Evolutionary conservation across 1,284 basidiomycete genomes (phyloP).

Genomic region (Ganoderma resinaceum): DNA sequence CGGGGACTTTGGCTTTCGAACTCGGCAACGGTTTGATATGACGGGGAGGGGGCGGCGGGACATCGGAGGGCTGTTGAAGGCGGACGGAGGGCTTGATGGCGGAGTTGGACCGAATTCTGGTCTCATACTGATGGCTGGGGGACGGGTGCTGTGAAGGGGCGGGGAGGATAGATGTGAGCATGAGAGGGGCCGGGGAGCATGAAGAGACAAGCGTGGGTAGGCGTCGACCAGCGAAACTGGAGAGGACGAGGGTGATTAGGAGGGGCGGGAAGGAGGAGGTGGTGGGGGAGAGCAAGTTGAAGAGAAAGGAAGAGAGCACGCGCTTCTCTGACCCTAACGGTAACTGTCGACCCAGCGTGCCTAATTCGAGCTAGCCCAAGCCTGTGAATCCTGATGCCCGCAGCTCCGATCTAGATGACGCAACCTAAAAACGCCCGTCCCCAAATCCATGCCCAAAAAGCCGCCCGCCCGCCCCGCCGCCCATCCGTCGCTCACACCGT

Average conservation of each 20-base stretch:
- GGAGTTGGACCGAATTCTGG: slow-evolving; percentile 61
- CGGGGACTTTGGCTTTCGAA: slow-evolving; percentile 30
- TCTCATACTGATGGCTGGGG: slow-evolving; percentile 55
- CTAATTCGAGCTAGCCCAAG: slow-evolving; percentile 41
- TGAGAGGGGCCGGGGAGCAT: slow-evolving; percentile 46
- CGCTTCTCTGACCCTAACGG: slow-evolving; percentile 41
- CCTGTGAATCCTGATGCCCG: slow-evolving; percentile 39
- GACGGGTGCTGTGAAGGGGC: slow-evolving; percentile 30
- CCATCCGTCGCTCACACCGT: slow-evolving; percentile 11
- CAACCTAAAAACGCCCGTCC: slow-evolving; percentile 39
- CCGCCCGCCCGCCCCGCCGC: slow-evolving; percentile 27
- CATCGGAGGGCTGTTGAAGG: slow-evolving; percentile 51
- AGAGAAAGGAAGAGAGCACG: slow-evolving; percentile 45
- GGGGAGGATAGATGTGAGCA: slow-evolving; percentile 36
- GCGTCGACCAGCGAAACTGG: slow-evolving; percentile 50
- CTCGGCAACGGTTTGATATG: slow-evolving; percentile 46
- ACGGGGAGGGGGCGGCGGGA: slow-evolving; percentile 41
- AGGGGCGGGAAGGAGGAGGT: slow-evolving; percentile 38
- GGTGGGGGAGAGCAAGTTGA: slow-evolving; percentile 42
- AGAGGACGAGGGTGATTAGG: slow-evolving; percentile 32
- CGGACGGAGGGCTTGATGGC: slow-evolving; percentile 57
- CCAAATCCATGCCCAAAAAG: slow-evolving; percentile 23
- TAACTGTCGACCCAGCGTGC: slow-evolving; percentile 43
- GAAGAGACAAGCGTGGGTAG: slow-evolving; percentile 37
- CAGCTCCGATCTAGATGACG: slow-evolving; percentile 45